These are phyloP conservation scores for Forsythia suspensa DNA, from an alignment of 257 asterid genomes.

Conservation along the genomic window DNA sequence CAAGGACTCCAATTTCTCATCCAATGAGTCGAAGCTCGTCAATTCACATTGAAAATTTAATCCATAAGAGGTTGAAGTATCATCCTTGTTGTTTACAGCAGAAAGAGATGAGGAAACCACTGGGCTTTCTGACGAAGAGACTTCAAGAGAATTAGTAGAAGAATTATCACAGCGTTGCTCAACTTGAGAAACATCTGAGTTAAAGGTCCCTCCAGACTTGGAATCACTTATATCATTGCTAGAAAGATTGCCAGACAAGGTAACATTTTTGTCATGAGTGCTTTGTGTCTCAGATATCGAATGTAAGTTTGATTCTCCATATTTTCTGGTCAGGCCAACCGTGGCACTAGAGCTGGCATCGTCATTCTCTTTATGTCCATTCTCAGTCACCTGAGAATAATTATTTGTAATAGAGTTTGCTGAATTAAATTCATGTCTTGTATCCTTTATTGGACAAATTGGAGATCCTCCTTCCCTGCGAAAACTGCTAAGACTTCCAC, in stretches of 20 bases:
- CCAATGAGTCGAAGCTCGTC: conserved; percentile 31
- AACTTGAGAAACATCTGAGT: conserved; percentile 27
- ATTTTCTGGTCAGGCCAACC: conserved; percentile 8
- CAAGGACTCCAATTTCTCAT: conserved; percentile 44
- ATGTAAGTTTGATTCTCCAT: conserved; percentile 25
- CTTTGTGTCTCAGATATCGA: conserved; percentile 23
- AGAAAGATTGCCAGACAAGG: conserved; percentile 25
- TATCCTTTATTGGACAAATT: conserved; percentile 21
- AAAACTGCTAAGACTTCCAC: conserved; percentile 21
- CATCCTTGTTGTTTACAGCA: conserved; percentile 24
- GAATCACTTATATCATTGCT: conserved; percentile 18
- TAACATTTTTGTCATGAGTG: conserved; percentile 19
- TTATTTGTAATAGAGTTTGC: conserved; percentile 27
- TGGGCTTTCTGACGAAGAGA: conserved; percentile 14
- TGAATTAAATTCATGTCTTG: conserved; percentile 21
- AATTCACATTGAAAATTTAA: conserved; percentile 24
- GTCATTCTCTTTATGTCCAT: background rate
- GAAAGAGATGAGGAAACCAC: conserved; percentile 29
- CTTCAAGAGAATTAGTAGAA: conserved; percentile 22
- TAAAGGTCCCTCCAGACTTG: conserved; percentile 7
- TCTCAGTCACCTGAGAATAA: conserved; percentile 24
- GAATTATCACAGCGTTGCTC: conserved; percentile 12
- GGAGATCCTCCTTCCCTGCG: conserved; percentile 27
- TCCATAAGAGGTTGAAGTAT: conserved; percentile 10
- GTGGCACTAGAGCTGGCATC: conserved; percentile 2